phyloP scores from a whole-genome alignment of 2,329 filamentous ascomycete species.

The Ophiocordyceps camponoti-floridani region DNA sequence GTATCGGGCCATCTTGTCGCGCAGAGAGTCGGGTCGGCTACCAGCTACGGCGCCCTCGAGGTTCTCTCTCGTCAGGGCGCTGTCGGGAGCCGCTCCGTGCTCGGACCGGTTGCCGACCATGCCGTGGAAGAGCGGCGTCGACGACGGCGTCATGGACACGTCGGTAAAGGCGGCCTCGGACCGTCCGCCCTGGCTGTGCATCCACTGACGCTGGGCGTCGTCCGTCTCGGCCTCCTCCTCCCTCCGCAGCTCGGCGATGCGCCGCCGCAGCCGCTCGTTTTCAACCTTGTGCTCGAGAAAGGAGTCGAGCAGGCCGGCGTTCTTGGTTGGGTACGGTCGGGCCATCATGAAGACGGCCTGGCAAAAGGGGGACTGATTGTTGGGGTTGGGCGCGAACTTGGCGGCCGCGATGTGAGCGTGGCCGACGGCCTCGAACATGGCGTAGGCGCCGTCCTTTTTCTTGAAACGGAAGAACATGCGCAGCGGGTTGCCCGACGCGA shows the following conservation, averaged over 20 bases:
- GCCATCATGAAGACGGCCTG: constrained; percentile 90
- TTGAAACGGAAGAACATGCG: constrained; percentile 79
- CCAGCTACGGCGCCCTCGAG: constrained; percentile 53
- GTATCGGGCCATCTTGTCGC: constrained; percentile 71
- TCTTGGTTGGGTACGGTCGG: constrained; percentile 76
- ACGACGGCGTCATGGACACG: constrained; percentile 18
- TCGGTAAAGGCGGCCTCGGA: constrained; percentile 36
- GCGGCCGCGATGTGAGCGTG: constrained; percentile 73
- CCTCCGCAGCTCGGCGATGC: constrained; percentile 67
- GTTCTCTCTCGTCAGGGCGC: constrained; percentile 60
- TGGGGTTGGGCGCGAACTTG: constrained; percentile 41
- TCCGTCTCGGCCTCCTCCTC: constrained; percentile 73
- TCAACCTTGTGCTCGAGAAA: constrained; percentile 96
- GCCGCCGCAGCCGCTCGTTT: constrained; percentile 69
- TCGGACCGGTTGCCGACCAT: constrained; percentile 27
- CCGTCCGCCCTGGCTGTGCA: constrained; percentile 36
- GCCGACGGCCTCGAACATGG: constrained; percentile 80
- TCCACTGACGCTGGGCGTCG: constrained; percentile 42
- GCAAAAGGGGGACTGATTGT: constrained; percentile 53
- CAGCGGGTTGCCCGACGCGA: constrained; percentile 60
- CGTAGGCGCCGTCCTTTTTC: constrained; percentile 51
- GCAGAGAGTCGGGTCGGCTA: constrained; percentile 54
- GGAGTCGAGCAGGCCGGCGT: constrained; percentile 69
- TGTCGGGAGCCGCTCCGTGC: constrained; percentile 31
- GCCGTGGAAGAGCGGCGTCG: constrained; percentile 11